phyloP scores from a whole-genome alignment of 148 eudicot genomes.

The Oxyria digyna region DNA sequence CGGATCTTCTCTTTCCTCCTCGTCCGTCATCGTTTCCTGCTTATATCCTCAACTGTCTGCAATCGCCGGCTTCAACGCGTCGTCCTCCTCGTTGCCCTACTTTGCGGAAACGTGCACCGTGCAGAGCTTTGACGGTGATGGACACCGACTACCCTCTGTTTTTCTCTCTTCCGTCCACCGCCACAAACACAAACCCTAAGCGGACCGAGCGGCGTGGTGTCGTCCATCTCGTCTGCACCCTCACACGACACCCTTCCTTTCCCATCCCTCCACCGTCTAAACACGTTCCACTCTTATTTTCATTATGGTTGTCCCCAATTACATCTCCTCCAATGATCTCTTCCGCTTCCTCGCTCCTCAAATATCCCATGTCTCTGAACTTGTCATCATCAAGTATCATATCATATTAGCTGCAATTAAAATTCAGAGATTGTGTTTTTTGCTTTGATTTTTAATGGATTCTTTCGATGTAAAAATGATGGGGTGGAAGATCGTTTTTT shows the following conservation, averaged over 20 bases:
- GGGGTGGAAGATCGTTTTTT: constrained; percentile 86
- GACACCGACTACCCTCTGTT: constrained; percentile 43
- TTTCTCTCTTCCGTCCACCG: constrained; percentile 18
- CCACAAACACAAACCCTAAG: constrained; percentile 16
- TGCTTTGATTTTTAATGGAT: not conserved
- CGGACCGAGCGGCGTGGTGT: constrained; percentile 51
- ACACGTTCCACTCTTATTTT: constrained; percentile 39
- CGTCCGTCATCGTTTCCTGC: too few species aligned
- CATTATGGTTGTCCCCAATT: constrained; percentile 73
- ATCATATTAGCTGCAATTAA: not conserved
- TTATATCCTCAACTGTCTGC: too few species aligned
- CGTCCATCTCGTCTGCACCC: constrained; percentile 59
- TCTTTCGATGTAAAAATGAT: constrained; percentile 49
- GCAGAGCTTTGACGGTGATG: too few species aligned
- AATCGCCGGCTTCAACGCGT: too few species aligned
- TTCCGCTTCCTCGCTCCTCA: constrained; percentile 49
- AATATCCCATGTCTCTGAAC: constrained; percentile 28
- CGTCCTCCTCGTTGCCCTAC: too few species aligned
- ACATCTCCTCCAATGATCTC: constrained; percentile 60
- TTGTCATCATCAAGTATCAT: constrained; percentile 55
- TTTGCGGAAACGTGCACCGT: too few species aligned
- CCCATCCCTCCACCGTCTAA: constrained; percentile 22
- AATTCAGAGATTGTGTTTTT: not conserved
- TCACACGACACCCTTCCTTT: constrained; percentile 21
- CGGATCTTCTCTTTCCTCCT: too few species aligned